Percentiles rank a stretch among this genome's conserved stretches.
phyloP scores from a whole-genome alignment of 805 yeast genomes.

The Grigorovia humatica region DNA sequence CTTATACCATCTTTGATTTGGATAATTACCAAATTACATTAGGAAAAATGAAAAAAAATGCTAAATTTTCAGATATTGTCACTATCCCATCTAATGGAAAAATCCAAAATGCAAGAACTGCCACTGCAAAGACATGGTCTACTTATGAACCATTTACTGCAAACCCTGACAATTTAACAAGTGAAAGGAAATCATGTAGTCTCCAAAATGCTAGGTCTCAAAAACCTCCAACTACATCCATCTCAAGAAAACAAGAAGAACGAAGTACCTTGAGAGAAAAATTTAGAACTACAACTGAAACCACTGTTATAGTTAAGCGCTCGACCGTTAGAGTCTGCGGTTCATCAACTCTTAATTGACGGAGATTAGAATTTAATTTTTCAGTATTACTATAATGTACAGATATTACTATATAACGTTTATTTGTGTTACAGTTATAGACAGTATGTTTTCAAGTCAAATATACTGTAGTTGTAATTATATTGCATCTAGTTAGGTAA shows the following conservation, averaged over 20 bases:
- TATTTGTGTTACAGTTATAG: background rate
- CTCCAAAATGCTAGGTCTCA: background rate
- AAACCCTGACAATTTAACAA: slow-evolving; percentile 4
- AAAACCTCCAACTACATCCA: background rate
- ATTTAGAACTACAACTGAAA: background rate
- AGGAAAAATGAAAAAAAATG: slow-evolving; percentile 33
- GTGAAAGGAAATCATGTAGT: background rate
- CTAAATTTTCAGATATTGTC: slow-evolving; percentile 33
- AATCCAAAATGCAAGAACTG: slow-evolving; percentile 43
- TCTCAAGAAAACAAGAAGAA: background rate
- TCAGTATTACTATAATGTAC: background rate
- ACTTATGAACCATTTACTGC: slow-evolving; percentile 11
- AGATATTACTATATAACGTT: background rate
- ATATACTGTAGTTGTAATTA: too few relatives aligned
- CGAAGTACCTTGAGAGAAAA: too few relatives aligned
- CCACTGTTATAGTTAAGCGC: background rate
- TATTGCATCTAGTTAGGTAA: too few relatives aligned
- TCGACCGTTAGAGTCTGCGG: slow-evolving; percentile 1
- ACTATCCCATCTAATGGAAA: slow-evolving; percentile 30
- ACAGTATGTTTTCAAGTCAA: background rate
- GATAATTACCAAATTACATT: slow-evolving; percentile 35
- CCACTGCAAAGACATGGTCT: slow-evolving; percentile 26
- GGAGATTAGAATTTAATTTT: background rate
- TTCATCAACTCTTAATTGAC: background rate
- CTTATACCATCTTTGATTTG: slow-evolving; percentile 47